Evolutionary conservation across 2,329 filamentous ascomycete species (phyloP), one percentile per base, ranked within the genome.

Genomic region (Fusarium liriodendri): DNA sequence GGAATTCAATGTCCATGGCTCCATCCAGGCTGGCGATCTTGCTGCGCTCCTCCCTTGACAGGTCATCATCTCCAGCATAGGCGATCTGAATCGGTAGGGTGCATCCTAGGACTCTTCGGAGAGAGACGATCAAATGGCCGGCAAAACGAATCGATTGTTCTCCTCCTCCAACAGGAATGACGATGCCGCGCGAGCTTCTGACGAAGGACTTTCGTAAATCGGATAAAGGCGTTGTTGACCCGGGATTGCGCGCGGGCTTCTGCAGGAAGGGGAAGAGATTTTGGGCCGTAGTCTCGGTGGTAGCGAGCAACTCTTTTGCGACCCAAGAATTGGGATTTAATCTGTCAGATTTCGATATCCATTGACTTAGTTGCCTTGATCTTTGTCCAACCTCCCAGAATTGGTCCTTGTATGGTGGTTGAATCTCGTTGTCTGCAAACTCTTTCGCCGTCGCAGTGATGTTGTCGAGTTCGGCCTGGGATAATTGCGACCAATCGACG

Each of bases 31-130:
- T 22, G 2, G 40, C 5, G 1, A 83, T 69, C 2, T 54, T 68
- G 6, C 74, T 62, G 1, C 81, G 79, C 14, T 78, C 65, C 2
- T 70, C 47, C 6, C 71, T 38, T 3, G 76, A 61, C 4, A 84
- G 64, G 62, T 82, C 81, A 2, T 73, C 35, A 6, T 83, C 80
- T n/a, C 82, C 82, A 0, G 81, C 82, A 54, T 83, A 83, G 1
- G 73, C 80, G 27, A 84, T 69, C 66, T 83, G 75, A 11, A 84
- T 83, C 3, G 82, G 82, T 3, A 84, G 68, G 4, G 66, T 66
- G 9, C 73, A 77, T 3, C 67, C 69, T 11, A 82, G 66, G 0
- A 81, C 79, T 1, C 65, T 65, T 35, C 79, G 76, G 3, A 83
- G 61, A 6, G 79, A 72, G n/a, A 74, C 72, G 27, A 84, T 77